These are phyloP conservation scores for Rhodomyrtus tomentosa DNA, from an alignment of 345 rosid genomes.

Conservation along the genomic window DNA sequence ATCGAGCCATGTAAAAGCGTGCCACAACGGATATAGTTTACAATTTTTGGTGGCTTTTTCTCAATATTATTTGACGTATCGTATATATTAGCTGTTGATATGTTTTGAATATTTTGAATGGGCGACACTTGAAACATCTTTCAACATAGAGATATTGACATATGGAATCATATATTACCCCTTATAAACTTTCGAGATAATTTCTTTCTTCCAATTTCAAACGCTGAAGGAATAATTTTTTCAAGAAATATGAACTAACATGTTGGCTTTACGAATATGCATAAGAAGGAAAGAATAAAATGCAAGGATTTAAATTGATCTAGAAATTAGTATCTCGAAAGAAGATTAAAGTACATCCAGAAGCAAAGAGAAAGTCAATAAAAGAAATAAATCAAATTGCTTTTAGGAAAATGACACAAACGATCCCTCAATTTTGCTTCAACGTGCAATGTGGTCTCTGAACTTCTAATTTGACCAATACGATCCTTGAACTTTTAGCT, in stretches of 20 bases:
- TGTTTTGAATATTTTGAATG: not conserved
- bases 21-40: no score
- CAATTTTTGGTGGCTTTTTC: no score
- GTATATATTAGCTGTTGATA: not conserved
- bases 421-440: no score
- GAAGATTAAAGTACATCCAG: not conserved
- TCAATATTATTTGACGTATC: no score
- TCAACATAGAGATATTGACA: not conserved
- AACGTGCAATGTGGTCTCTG: no score
- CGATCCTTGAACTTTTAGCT: no score
- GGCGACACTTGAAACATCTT: not conserved
- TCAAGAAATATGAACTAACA: not conserved
- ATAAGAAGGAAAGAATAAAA: not conserved
- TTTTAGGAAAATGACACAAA: no score
- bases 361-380: not conserved
- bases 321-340: not conserved
- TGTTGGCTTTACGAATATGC: not conserved
- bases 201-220: not conserved
- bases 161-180: not conserved
- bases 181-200: not conserved
- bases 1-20: no score
- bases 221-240: not conserved
- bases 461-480: no score
- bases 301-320: not conserved
- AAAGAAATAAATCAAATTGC: not conserved